Evolutionary conservation across 257 asterid species (phyloP).

Genomic region (Penstemon barbatus): DNA sequence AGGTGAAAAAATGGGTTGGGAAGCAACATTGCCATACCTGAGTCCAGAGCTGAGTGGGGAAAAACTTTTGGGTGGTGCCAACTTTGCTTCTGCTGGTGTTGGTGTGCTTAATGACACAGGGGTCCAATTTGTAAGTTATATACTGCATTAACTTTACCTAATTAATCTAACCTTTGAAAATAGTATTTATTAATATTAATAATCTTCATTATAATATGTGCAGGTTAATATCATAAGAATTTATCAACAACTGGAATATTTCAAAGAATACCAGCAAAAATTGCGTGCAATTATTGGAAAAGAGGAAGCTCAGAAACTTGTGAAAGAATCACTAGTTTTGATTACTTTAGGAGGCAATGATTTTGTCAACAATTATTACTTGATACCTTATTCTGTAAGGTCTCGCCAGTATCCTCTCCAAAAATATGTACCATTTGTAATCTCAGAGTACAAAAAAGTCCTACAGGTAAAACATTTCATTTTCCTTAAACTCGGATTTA

Average conservation of each 20-base stretch:
- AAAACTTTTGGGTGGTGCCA: too few relatives aligned
- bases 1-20: too few relatives aligned
- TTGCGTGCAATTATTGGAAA: conserved; percentile 48
- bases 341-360: conserved; percentile 90
- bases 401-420: conserved; percentile 59
- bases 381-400: conserved; percentile 64
- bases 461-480: conserved; percentile 40
- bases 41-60: too few relatives aligned
- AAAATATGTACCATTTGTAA: conserved; percentile 49
- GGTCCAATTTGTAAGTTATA: too few relatives aligned
- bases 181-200: too few relatives aligned
- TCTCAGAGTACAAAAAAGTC: conserved; percentile 66
- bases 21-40: too few relatives aligned
- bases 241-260: conserved; percentile 51
- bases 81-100: too few relatives aligned
- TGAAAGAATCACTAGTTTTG: conserved; percentile 53
- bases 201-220: neutral
- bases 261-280: conserved; percentile 57
- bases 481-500: too few relatives aligned
- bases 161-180: too few relatives aligned
- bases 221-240: conserved; percentile 78
- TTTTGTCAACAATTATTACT: conserved; percentile 81
- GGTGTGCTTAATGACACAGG: too few relatives aligned
- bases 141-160: too few relatives aligned
- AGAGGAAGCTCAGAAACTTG: conserved; percentile 37